Base-by-base conservation (phyloP, 306 rosid species). In the Cicer arietinum region DNA sequence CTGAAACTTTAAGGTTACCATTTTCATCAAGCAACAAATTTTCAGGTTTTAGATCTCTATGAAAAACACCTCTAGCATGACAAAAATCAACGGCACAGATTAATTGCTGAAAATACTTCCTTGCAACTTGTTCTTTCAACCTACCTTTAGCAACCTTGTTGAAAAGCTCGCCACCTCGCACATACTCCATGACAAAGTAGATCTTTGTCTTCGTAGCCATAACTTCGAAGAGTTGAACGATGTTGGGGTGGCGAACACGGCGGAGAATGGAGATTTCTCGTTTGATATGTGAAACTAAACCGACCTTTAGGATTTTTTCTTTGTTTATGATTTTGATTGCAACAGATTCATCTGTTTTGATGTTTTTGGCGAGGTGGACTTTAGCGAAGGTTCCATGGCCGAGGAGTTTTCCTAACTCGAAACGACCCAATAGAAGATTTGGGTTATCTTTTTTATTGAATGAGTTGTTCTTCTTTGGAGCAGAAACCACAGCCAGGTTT, bases 301-400 rank as follows among this genome's bases (percentile, higher is more conserved):
- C 93, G 0, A 53, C 45, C 13, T 82, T 83, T 0, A 86, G 75
- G 41, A 86, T 84, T 60, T 82, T 86, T 40, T 89, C 89, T 50
- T 86, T 89, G 81, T 74, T 83, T 7, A 86, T 82, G 67, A 88
- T 76, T 39, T 88, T 88, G 18, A 88, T 86, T 59, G 92, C 92
- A 0, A 88, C 92, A 1, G 81, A 78, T 35, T 86, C 86, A 0
- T 58, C 78, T 3, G 84, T 75, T 50, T 78, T 82, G 80, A 86
- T 40, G 83, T 86, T 86, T 2, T 82, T 65, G 2, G 93, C 93
- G 0, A 69, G 84, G 83, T 89, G 79, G 13, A 89, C 93, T 61
- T 89, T 89, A 1, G 90, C 90, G 57, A 89, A 89, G 8, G 82
- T 82, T 13, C 93, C 93, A 3, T 86, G 90, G 10, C 93, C 93